These are phyloP conservation scores for Solanum tarijense DNA, from an alignment of 257 asterid genomes.

Conservation along the genomic window DNA sequence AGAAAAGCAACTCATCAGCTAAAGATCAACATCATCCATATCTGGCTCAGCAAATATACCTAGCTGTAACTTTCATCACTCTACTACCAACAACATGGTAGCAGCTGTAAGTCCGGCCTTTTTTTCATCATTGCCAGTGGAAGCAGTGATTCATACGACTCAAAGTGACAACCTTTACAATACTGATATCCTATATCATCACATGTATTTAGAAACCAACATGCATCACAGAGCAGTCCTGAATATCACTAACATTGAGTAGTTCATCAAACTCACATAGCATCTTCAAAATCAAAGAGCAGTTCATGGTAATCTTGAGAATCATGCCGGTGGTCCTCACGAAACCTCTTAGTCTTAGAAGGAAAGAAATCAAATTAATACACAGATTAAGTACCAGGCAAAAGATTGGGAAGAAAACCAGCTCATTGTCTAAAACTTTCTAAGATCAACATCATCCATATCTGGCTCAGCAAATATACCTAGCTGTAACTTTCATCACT, in stretches of 20 bases:
- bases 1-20: neutral
- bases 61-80: constrained; percentile 39
- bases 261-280: neutral
- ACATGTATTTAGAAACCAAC: neutral
- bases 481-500: constrained; percentile 40
- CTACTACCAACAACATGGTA: constrained; percentile 75
- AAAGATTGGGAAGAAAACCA: neutral
- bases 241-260: neutral
- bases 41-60: constrained; percentile 76
- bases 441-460: neutral
- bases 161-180: neutral
- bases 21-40: neutral
- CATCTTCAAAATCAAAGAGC: constrained; percentile 12
- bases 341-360: neutral
- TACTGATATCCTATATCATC: neutral
- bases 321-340: neutral
- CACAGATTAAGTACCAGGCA: neutral
- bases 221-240: neutral
- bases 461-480: constrained; percentile 74
- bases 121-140: constrained; percentile 74
- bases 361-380: neutral
- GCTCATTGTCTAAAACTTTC: neutral
- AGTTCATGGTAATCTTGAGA: neutral
- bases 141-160: neutral
- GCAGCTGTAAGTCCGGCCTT: constrained; percentile 96